A percentile compares a stretch with the other conserved stretches of the same genome.
Conservation (phyloP, 2,329 filamentous ascomycete species). For the Pyrenochaeta sp. region DNA sequence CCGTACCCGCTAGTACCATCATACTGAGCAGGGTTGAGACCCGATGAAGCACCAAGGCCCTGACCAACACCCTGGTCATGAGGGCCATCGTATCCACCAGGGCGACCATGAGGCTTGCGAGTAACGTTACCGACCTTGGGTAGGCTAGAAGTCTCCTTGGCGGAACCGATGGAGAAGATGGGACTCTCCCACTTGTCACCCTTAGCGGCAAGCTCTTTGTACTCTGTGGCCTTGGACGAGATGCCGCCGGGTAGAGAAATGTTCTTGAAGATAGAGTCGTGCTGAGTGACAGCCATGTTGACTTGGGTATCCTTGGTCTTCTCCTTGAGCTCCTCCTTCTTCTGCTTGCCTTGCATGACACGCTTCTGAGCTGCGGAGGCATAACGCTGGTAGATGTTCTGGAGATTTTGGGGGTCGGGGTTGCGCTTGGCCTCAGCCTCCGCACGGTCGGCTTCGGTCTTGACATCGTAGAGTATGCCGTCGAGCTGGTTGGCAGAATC, state of each 20-base stretch:
- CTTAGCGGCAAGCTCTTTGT: conserved; percentile 84
- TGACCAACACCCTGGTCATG: conserved; percentile 15
- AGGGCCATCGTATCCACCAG: conserved; percentile 41
- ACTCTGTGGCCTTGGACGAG: conserved; percentile 92
- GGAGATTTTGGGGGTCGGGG: conserved; percentile 73
- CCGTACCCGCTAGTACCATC: conserved; percentile 19
- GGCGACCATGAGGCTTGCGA: conserved; percentile 66
- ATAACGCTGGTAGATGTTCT: conserved; percentile 90
- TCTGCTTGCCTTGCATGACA: conserved; percentile 77
- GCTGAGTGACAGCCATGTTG: conserved; percentile 83
- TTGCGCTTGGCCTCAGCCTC: conserved; percentile 68
- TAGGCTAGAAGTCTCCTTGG: conserved; percentile 75
- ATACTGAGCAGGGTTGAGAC: conserved; percentile 27
- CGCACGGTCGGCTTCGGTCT: conserved; percentile 82
- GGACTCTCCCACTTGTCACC: conserved; percentile 95
- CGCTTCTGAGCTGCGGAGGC: conserved; percentile 76
- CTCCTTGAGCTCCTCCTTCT: conserved; percentile 67
- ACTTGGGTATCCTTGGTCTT: conserved; percentile 71
- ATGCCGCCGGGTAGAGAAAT: conserved; percentile 88
- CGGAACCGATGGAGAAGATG: conserved; percentile 86
- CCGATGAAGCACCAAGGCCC: conserved; percentile 22
- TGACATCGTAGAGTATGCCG: conserved; percentile 74
- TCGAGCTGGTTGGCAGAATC: conserved; percentile 82
- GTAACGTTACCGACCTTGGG: conserved; percentile 64
- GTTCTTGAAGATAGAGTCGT: conserved; percentile 91